phyloP scores from a whole-genome alignment of 768 basidiomycete species.

The Tulasnella sp. region DNA sequence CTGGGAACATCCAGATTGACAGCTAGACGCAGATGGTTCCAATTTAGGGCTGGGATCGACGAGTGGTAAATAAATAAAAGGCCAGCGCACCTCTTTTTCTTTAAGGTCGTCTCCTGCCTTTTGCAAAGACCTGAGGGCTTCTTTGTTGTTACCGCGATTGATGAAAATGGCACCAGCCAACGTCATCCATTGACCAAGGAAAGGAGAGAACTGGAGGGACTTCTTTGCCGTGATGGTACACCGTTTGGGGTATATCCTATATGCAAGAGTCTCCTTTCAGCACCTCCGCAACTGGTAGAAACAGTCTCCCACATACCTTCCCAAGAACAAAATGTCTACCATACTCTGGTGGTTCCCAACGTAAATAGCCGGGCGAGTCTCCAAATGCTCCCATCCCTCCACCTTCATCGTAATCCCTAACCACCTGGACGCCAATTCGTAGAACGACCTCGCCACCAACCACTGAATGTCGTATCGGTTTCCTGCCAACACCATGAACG shows the following conservation, averaged over 20 bases:
- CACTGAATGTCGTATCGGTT: constrained; percentile 76
- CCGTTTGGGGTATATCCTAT: constrained; percentile 77
- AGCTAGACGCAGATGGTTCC: constrained; percentile 47
- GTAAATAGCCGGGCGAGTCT: constrained; percentile 69
- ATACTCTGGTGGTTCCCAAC: constrained; percentile 94
- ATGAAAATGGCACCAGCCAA: constrained; percentile 91
- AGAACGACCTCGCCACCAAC: constrained; percentile 82
- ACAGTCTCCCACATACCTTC: constrained; percentile 58
- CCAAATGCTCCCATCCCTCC: constrained; percentile 84
- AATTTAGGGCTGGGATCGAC: neutral
- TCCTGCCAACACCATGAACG: neutral
- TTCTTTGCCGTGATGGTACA: constrained; percentile 93
- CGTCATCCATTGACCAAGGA: constrained; percentile 87
- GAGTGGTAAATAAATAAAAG: neutral
- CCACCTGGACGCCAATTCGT: constrained; percentile 62
- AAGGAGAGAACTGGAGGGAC: constrained; percentile 78
- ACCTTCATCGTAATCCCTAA: constrained; percentile 73
- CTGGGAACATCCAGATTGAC: constrained; percentile 94
- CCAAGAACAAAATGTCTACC: constrained; percentile 82
- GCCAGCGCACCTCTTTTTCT: constrained; percentile 43
- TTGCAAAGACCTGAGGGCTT: constrained; percentile 73
- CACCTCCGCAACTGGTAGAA: neutral
- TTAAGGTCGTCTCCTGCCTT: constrained; percentile 83
- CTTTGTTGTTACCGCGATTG: constrained; percentile 76
- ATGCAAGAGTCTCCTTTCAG: constrained; percentile 9